These are phyloP conservation scores for Sicyos baderoa DNA, from an alignment of 306 rosid genomes.

Conservation along the genomic window DNA sequence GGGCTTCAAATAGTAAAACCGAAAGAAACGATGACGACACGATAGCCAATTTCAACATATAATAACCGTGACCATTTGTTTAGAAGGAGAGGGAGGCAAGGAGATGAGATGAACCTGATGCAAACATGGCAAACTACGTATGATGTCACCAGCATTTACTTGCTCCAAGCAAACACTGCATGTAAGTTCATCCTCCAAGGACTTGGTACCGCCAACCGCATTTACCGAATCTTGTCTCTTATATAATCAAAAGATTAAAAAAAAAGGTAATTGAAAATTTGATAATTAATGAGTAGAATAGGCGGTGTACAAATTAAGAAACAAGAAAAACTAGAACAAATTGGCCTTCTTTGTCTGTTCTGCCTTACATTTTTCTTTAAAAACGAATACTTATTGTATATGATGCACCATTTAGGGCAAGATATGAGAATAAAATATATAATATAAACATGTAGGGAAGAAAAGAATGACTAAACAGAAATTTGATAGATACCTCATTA, in stretches of 20 bases:
- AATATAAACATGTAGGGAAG: not conserved
- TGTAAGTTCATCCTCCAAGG: constrained; percentile 76
- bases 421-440: not conserved
- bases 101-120: constrained; percentile 59
- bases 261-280: not conserved
- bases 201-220: constrained; percentile 45
- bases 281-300: not conserved
- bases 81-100: not conserved
- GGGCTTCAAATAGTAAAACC: not conserved
- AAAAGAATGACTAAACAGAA: not conserved
- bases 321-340: not conserved
- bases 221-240: constrained; percentile 50
- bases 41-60: not conserved
- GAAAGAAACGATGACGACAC: not conserved
- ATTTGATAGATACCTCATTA: constrained; percentile 45
- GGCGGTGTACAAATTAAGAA: not conserved
- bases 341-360: not conserved
- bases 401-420: not conserved
- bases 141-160: constrained; percentile 70
- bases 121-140: constrained; percentile 94
- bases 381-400: not conserved
- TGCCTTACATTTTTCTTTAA: not conserved
- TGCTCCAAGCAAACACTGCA: constrained; percentile 98
- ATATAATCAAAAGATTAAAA: constrained; percentile 26
- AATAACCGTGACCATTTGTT: not conserved